Conservation (phyloP, 2,329 filamentous ascomycete genomes). For the Talaromyces funiculosus region DNA sequence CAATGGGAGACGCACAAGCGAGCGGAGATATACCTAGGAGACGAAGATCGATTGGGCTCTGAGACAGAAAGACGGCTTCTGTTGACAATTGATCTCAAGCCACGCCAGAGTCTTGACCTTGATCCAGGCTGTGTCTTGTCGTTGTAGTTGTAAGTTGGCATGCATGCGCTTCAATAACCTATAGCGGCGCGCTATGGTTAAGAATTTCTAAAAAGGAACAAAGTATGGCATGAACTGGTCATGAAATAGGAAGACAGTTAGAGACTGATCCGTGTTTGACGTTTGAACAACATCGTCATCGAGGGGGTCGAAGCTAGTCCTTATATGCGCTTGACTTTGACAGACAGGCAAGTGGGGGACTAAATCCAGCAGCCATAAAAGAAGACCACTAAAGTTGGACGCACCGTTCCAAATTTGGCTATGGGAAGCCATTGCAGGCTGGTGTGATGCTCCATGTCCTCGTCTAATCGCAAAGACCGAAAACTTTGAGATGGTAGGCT, state of each 20-base stretch:
- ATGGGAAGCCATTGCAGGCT: conserved; percentile 3
- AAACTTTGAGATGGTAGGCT: not conserved
- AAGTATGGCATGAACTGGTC: conserved; percentile 6
- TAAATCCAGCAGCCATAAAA: not conserved
- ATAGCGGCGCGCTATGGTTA: not conserved
- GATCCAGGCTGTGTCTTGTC: not conserved
- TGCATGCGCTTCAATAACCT: conserved; percentile 11
- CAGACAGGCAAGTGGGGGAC: not conserved
- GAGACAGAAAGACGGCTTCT: conserved; percentile 4
- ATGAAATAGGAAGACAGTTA: not conserved
- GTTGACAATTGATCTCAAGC: conserved; percentile 2
- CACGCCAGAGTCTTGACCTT: not conserved
- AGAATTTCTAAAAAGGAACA: not conserved
- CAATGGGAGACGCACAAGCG: not conserved
- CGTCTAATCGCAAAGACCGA: not conserved
- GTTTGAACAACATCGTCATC: not conserved
- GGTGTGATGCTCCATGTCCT: not conserved
- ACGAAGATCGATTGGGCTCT: not conserved
- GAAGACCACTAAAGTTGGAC: not conserved
- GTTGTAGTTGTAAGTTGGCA: conserved; percentile 12
- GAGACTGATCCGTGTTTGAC: not conserved
- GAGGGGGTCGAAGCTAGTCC: conserved; percentile 1
- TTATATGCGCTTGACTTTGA: conserved; percentile 10
- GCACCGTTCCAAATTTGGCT: conserved; percentile 1
- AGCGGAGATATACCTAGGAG: conserved; percentile 7